Evolutionary conservation across 352 stramenopile species (phyloP), one percentile per base, ranked within the genome.

Genomic region (Globisporangium lucens): DNA sequence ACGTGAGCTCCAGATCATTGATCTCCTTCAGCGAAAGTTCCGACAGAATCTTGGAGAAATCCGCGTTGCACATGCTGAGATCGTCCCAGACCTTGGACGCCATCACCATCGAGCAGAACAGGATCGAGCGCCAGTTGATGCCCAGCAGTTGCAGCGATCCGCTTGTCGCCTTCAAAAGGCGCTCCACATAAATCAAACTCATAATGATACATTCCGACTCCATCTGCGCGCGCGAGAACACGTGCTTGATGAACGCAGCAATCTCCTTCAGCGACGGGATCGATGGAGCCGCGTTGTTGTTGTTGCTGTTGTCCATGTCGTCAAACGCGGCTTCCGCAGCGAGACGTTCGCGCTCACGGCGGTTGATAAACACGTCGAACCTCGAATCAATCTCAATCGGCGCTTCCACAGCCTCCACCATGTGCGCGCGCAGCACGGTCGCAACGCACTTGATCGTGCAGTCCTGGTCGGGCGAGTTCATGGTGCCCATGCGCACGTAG

Each of bases 151-250:
- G 87, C 30, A 97, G 74, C 52, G 67, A 73, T 1, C 89, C 89
- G 47, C 77, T 91, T 15, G 91, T 97, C 8, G 83, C 72, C 74
- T 98, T 98, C 60, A 99, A 83, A 10, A 99, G 78, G 12, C 94
- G 88, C 75, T 99, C 97, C 27, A 99, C 89, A 76, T 99, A 99
- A 65, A 99, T 97, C 7, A 99, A 80, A 51, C 89, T 97, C 83
- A 99, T 98, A 76, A 99, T 98, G 68, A 99, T 98, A 73, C 93
- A 98, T 77, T 99, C 97, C 35, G 85, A 87, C 73, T 99, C 96
- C 83, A 97, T 95, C 69, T 97, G 88, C 63, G 88, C 89, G 41
- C 83, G 83, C 15, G 85, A 75, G 68, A 98, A 98, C 12, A 99
- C 87, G 70, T 98, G 83, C 65, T 93, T 90, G 76, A 98, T 98